These are phyloP conservation scores for Aspergillus sparsus DNA, from an alignment of 495 filamentous ascomycete species.

Conservation along the genomic window DNA sequence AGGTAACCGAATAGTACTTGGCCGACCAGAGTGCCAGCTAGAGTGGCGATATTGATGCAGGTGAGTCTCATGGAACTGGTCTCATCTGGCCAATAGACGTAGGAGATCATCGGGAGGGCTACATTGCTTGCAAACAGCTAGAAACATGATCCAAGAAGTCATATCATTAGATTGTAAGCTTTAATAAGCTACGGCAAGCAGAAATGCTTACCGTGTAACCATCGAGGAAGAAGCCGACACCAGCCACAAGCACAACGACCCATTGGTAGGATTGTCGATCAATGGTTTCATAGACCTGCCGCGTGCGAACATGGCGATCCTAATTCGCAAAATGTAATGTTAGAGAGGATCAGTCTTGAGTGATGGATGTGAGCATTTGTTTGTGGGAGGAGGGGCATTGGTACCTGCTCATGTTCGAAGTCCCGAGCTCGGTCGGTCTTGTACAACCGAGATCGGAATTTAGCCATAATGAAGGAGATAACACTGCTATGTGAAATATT, in stretches of 20 bases:
- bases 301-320: slow-evolving; percentile 52
- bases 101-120: slow-evolving; percentile 60
- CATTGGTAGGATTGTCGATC: slow-evolving; percentile 50
- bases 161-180: background rate
- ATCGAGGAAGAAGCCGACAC: slow-evolving; percentile 68
- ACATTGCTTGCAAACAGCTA: slow-evolving; percentile 66
- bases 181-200: background rate
- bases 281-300: slow-evolving; percentile 52
- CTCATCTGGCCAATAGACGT: slow-evolving; percentile 60
- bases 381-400: background rate
- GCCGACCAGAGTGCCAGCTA: slow-evolving; percentile 59
- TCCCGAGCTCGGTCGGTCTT: slow-evolving; percentile 52
- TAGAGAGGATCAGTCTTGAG: background rate
- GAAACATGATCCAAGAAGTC: background rate
- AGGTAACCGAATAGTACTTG: slow-evolving; percentile 63
- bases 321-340: slow-evolving; percentile 16
- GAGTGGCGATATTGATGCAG: slow-evolving; percentile 61
- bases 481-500: background rate
- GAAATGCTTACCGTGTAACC: slow-evolving; percentile 59
- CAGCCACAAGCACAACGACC: slow-evolving; percentile 59
- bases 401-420: slow-evolving; percentile 52
- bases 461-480: slow-evolving; percentile 32
- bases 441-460: slow-evolving; percentile 44
- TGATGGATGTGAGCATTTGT: background rate
- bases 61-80: slow-evolving; percentile 39